These are phyloP conservation scores for Curvularia sp. DNA, from an alignment of 2,329 filamentous ascomycete species.

Conservation along the genomic window DNA sequence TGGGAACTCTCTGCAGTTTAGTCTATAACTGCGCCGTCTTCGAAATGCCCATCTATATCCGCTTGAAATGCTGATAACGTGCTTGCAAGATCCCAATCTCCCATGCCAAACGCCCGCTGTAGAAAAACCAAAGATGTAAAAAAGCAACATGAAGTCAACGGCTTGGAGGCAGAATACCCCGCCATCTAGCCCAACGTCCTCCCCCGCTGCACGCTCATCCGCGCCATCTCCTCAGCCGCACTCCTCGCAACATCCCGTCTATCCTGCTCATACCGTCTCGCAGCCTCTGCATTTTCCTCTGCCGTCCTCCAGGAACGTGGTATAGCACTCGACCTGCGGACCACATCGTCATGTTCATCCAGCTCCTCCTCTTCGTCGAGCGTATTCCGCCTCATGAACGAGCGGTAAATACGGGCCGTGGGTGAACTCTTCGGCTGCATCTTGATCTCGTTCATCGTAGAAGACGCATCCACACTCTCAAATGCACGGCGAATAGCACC, in stretches of 20 bases:
- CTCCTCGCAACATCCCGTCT: slow-evolving; percentile 11
- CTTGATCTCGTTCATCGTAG: neutral
- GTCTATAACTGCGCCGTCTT: neutral
- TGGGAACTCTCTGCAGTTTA: neutral
- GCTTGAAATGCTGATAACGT: neutral
- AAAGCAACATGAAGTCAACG: neutral
- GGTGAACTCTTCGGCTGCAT: neutral
- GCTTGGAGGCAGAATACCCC: neutral
- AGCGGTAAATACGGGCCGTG: slow-evolving; percentile 14
- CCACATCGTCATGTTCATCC: neutral
- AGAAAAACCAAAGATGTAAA: neutral
- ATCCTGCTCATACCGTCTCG: slow-evolving; percentile 17
- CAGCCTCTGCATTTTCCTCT: slow-evolving; percentile 23
- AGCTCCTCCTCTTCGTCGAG: neutral
- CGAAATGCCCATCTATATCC: neutral
- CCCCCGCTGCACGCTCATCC: slow-evolving; percentile 6
- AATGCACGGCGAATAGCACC: slow-evolving; percentile 32
- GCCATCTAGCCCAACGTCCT: neutral
- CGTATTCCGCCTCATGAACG: slow-evolving; percentile 18
- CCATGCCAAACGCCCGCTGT: neutral
- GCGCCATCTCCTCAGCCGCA: slow-evolving; percentile 16
- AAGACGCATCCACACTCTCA: slow-evolving; percentile 16
- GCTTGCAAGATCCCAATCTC: neutral
- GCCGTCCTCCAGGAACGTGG: slow-evolving; percentile 20
- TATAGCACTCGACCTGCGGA: slow-evolving; percentile 23